Evolutionary conservation across 1,284 basidiomycete species (phyloP).

Genomic region (Sporisorium graminicola): DNA sequence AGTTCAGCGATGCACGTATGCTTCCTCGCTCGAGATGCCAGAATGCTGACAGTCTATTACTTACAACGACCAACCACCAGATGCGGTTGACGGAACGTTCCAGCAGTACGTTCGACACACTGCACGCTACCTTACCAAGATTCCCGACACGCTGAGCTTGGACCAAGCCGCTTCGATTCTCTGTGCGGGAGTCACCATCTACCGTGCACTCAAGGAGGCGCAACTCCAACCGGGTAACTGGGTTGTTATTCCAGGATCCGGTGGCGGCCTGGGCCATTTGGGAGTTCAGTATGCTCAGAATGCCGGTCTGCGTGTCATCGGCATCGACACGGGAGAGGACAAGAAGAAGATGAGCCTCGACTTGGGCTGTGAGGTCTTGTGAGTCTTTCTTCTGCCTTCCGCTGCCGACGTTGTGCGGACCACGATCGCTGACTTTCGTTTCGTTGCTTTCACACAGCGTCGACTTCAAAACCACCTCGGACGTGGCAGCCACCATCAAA

Average conservation of each 20-base stretch:
- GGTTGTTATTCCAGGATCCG: conserved; percentile 83
- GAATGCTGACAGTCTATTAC: neutral
- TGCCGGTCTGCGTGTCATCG: conserved; percentile 77
- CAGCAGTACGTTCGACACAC: conserved; percentile 77
- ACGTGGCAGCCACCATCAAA: conserved; percentile 77
- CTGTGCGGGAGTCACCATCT: conserved; percentile 83
- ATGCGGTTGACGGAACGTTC: conserved; percentile 82
- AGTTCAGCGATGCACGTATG: conserved; percentile 5
- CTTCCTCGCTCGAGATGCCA: neutral
- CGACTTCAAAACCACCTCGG: conserved; percentile 77
- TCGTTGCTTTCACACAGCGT: conserved; percentile 71
- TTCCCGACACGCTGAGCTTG: conserved; percentile 73
- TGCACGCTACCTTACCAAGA: conserved; percentile 77
- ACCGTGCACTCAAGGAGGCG: conserved; percentile 84
- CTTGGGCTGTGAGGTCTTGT: conserved; percentile 81
- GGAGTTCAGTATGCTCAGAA: conserved; percentile 56
- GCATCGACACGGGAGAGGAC: conserved; percentile 81
- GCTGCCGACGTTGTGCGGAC: too few species aligned
- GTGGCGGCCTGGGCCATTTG: conserved; percentile 74
- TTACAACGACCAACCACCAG: conserved; percentile 1
- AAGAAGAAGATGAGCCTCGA: conserved; percentile 79
- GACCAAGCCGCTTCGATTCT: conserved; percentile 84
- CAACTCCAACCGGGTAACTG: conserved; percentile 78
- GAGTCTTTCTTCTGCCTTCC: conserved; percentile 6
- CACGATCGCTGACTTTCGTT: neutral